Conservation (phyloP, 2,329 filamentous ascomycete genomes). For the Plectosphaerella sp. region DNA sequence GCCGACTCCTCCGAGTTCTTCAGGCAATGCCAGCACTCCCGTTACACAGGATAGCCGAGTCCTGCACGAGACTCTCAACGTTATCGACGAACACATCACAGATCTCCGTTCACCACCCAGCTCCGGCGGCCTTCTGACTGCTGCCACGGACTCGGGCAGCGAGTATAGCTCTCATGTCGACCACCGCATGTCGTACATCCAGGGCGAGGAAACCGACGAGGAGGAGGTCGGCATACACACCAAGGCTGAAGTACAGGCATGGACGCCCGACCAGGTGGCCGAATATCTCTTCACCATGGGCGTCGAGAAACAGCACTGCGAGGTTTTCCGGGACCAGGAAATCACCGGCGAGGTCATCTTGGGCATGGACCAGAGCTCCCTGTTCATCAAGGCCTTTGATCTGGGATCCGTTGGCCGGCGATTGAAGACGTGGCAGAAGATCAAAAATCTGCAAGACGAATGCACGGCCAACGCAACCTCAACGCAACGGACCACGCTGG, state of each 20-base stretch:
- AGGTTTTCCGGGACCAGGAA: slow-evolving; percentile 93
- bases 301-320: slow-evolving; percentile 85
- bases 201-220: slow-evolving; percentile 91
- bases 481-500: slow-evolving; percentile 49
- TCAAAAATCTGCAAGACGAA: slow-evolving; percentile 87
- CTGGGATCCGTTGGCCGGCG: slow-evolving; percentile 85
- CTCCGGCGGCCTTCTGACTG: slow-evolving; percentile 46
- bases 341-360: slow-evolving; percentile 91
- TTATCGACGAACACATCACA: slow-evolving; percentile 96
- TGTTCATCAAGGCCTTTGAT: slow-evolving; percentile 94
- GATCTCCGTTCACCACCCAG: slow-evolving; percentile 61
- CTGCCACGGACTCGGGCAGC: slow-evolving; percentile 73
- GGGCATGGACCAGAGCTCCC: slow-evolving; percentile 90
- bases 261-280: slow-evolving; percentile 78
- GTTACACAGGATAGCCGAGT: slow-evolving; percentile 58
- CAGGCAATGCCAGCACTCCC: slow-evolving; percentile 28
- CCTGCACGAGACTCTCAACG: slow-evolving; percentile 89
- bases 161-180: slow-evolving; percentile 81
- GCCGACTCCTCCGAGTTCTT: slow-evolving; percentile 26
- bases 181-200: slow-evolving; percentile 82
- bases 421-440: slow-evolving; percentile 94
- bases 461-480: slow-evolving; percentile 50
- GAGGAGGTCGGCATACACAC: slow-evolving; percentile 73
- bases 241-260: slow-evolving; percentile 68
- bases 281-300: slow-evolving; percentile 83